These are phyloP conservation scores for Cryptococcus deneoformans DNA, from an alignment of 1,284 basidiomycete species.

Conservation along the genomic window DNA sequence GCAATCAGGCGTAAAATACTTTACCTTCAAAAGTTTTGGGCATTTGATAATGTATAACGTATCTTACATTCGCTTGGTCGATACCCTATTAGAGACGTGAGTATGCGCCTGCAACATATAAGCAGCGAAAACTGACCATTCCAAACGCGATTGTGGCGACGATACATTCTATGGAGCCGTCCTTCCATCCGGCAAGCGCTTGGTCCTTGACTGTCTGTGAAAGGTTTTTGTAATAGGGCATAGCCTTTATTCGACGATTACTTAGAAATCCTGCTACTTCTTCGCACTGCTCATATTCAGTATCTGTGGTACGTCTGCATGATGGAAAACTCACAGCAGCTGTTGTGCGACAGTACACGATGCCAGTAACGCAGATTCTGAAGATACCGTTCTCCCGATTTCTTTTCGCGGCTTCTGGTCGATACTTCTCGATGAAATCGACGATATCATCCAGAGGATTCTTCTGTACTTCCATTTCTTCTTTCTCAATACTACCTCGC, in stretches of 20 bases:
- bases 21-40: constrained; percentile 77
- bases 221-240: constrained; percentile 69
- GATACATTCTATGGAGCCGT: constrained; percentile 48
- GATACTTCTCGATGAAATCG: constrained; percentile 58
- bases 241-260: constrained; percentile 63
- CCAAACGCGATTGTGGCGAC: constrained; percentile 77
- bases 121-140: constrained; percentile 51
- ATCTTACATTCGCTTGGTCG: constrained; percentile 77
- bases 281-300: constrained; percentile 55
- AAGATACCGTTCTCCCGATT: constrained; percentile 25
- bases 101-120: not conserved
- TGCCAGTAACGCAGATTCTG: constrained; percentile 61
- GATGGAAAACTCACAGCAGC: constrained; percentile 14
- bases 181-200: constrained; percentile 60
- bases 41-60: constrained; percentile 59
- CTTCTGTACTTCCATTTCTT: constrained; percentile 5
- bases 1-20: not conserved
- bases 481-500: constrained; percentile 6
- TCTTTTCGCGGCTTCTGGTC: constrained; percentile 18
- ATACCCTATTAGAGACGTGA: constrained; percentile 58
- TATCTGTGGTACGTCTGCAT: not conserved
- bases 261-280: constrained; percentile 62
- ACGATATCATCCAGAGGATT: constrained; percentile 55
- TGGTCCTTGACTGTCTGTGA: constrained; percentile 54
- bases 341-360: constrained; percentile 67